Evolutionary conservation across 2,329 filamentous ascomycete species (phyloP), one percentile per base, ranked within the genome.

Genomic region (Aaosphaeria pasadenensis): DNA sequence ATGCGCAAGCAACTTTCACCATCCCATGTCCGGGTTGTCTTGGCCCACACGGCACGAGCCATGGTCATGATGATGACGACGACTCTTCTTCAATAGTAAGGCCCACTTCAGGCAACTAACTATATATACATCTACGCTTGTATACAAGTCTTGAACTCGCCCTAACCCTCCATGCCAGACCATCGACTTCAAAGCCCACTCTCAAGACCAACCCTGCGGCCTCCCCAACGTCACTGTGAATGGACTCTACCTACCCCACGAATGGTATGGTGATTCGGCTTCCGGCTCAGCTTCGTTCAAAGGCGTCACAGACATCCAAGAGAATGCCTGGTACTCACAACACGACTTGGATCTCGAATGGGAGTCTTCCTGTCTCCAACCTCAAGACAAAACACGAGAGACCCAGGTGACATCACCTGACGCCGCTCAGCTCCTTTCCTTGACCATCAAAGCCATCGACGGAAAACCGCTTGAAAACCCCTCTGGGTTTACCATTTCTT

Each of bases 141-240:
- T 24, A 24, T 24, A 24, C 17, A 24, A 24, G 17, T 24, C 17
- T 24, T 24, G 17, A 24, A 24, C 17, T 24, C 17, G 17, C 17
- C 53, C 63, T 71, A 51, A 71, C 62, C 29, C 49, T 45, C 45
- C 51, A 51, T n/a, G 7, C 49, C 56, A 76, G 74, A 60, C 69
- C 45, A 64, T 76, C 52, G 71, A 67, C 51, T 68, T 76, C 49
- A 64, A 64, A 54, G 67, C 71, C 47, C 64, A 71, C 50, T 56
- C 69, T 9, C 57, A 67, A 46, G 59, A 67, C 41, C 50, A 71
- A 47, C 56, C 67, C 42, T 73, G 71, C 57, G 65, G 66, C 11
- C 54, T 63, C 46, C 66, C 68, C 36, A 73, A 75, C 63, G 59
- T 76, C 51, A 69, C 70, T 11, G 54, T 76, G 49, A 75, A 76